Conservation (phyloP, 208 protist genomes). For the Leishmania tropica region DNA sequence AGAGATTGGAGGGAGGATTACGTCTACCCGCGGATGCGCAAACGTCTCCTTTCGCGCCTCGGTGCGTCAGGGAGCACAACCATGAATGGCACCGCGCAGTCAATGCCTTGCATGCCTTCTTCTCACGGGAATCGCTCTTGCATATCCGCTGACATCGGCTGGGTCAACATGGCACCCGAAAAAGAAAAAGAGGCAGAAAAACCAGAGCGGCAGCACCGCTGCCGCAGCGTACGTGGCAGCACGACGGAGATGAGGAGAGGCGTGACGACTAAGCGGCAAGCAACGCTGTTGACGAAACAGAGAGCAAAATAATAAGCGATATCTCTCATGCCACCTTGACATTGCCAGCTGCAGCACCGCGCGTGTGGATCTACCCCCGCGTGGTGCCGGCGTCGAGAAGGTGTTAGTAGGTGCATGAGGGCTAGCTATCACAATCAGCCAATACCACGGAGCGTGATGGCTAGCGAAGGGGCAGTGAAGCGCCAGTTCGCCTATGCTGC, state of each 20-base stretch:
- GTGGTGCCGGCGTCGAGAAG: not conserved
- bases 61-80: not conserved
- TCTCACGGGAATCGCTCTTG: not conserved
- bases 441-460: not conserved
- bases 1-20: not conserved
- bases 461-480: not conserved
- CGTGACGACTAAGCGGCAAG: not conserved
- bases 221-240: too few species aligned
- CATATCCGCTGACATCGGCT: not conserved
- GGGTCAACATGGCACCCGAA: not conserved
- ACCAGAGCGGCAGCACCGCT: not conserved
- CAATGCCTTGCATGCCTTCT: not conserved
- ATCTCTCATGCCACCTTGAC: not conserved
- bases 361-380: not conserved
- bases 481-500: not conserved
- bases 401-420: not conserved
- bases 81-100: not conserved
- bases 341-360: not conserved
- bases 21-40: not conserved
- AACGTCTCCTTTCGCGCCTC: not conserved
- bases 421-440: not conserved
- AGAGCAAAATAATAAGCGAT: not conserved
- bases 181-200: not conserved
- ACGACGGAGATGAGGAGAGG: too few species aligned
- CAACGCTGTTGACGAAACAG: not conserved